phyloP scores from a whole-genome alignment of 1,139 yeast species.

The Hansenula sp. region DNA sequence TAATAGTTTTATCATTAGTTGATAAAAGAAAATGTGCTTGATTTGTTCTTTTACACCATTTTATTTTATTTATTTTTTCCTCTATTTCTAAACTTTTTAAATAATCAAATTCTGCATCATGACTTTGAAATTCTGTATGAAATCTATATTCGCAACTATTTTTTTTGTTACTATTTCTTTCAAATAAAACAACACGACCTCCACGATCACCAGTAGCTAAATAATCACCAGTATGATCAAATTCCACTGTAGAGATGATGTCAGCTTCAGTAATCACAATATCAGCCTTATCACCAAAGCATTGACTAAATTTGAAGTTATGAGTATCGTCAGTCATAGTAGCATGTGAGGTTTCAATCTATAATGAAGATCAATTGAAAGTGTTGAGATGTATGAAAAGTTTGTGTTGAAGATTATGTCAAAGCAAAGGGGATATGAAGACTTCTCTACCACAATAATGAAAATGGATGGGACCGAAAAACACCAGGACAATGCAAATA shows the following conservation, averaged over 20 bases:
- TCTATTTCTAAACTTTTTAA: constrained; percentile 94
- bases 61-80: constrained; percentile 95
- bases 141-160: constrained; percentile 87
- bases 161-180: constrained; percentile 74
- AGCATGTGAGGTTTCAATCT: neutral
- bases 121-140: constrained; percentile 96
- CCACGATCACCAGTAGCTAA: constrained; percentile 99
- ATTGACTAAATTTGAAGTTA: constrained; percentile 65
- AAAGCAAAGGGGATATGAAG: too few species aligned
- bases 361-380: neutral
- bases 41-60: constrained; percentile 89
- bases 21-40: constrained; percentile 84
- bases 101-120: constrained; percentile 98
- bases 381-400: neutral
- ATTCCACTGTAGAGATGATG: constrained; percentile 94
- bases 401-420: too few species aligned
- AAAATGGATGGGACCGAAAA: too few species aligned
- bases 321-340: constrained; percentile 19
- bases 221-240: constrained; percentile 91
- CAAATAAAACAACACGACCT: constrained; percentile 94
- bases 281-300: constrained; percentile 98
- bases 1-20: constrained; percentile 96
- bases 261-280: constrained; percentile 97
- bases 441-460: too few species aligned
- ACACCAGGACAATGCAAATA: too few species aligned